Conservation (phyloP, 1,284 basidiomycete species). For the Melampsora occidentalis region DNA sequence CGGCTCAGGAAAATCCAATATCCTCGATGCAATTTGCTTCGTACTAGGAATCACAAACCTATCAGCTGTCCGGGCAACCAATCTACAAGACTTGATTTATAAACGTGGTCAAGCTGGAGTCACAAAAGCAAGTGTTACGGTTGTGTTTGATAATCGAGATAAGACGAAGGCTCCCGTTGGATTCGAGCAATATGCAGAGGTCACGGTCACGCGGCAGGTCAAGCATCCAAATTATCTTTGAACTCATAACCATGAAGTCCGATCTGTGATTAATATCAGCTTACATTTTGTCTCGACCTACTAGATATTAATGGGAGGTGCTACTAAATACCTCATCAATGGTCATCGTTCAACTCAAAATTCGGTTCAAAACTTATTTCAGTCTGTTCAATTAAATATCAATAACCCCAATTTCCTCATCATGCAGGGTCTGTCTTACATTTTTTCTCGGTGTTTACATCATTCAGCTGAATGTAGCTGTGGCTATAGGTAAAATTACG, state of each 20-base stretch:
- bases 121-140: slow-evolving; percentile 95
- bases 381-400: slow-evolving; percentile 97
- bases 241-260: not conserved
- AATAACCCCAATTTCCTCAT: slow-evolving; percentile 99
- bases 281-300: not conserved
- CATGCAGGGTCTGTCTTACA: slow-evolving; percentile 78
- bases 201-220: slow-evolving; percentile 95
- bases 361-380: slow-evolving; percentile 86
- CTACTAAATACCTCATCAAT: slow-evolving; percentile 95
- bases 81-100: slow-evolving; percentile 96
- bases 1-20: slow-evolving; percentile 82
- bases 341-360: slow-evolving; percentile 92
- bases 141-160: slow-evolving; percentile 99
- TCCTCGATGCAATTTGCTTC: slow-evolving; percentile 95
- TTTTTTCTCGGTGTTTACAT: not conserved
- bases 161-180: slow-evolving; percentile 79
- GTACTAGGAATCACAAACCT: slow-evolving; percentile 95
- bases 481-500: slow-evolving; percentile 53
- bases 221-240: slow-evolving; percentile 47
- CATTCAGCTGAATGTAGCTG: no score
- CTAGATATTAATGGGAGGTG: slow-evolving; percentile 85
- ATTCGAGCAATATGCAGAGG: slow-evolving; percentile 76
- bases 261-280: not conserved
- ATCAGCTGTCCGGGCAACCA: slow-evolving; percentile 85
- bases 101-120: slow-evolving; percentile 96